These are phyloP conservation scores for Lachnellula cervina DNA, from an alignment of 2,329 filamentous ascomycete species.

Conservation along the genomic window DNA sequence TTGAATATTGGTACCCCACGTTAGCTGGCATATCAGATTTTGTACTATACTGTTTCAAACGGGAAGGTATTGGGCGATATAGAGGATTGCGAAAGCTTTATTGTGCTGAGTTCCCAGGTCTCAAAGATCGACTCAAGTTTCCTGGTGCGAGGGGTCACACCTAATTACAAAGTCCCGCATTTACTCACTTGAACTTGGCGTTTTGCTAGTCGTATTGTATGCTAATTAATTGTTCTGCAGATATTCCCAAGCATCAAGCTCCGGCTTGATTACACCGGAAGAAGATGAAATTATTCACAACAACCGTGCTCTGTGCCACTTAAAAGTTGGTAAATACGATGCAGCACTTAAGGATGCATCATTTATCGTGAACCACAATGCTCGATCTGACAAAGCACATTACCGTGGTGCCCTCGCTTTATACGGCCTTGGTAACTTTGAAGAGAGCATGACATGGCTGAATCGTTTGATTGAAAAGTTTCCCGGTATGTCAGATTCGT, in stretches of 20 bases:
- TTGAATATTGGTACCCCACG: not conserved
- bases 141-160: no score
- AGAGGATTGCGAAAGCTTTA: not conserved
- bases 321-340: constrained; percentile 32
- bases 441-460: no score
- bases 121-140: no score
- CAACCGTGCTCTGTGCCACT: constrained; percentile 35
- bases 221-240: constrained; percentile 18
- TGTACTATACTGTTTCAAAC: no score
- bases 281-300: constrained; percentile 25
- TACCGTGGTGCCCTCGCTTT: not conserved
- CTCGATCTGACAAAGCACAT: not conserved
- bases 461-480: no score
- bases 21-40: not conserved
- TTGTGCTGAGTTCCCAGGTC: no score
- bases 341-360: constrained; percentile 32
- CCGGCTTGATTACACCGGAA: constrained; percentile 24
- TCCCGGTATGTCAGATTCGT: no score
- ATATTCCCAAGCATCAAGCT: constrained; percentile 15
- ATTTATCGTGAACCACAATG: not conserved
- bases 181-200: no score
- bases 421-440: not conserved
- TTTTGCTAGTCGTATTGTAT: no score
- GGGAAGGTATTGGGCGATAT: no score
- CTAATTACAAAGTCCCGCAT: no score